Evolutionary conservation across 495 filamentous ascomycete genomes (phyloP).

Genomic region (Lindgomyces ingoldianus): DNA sequence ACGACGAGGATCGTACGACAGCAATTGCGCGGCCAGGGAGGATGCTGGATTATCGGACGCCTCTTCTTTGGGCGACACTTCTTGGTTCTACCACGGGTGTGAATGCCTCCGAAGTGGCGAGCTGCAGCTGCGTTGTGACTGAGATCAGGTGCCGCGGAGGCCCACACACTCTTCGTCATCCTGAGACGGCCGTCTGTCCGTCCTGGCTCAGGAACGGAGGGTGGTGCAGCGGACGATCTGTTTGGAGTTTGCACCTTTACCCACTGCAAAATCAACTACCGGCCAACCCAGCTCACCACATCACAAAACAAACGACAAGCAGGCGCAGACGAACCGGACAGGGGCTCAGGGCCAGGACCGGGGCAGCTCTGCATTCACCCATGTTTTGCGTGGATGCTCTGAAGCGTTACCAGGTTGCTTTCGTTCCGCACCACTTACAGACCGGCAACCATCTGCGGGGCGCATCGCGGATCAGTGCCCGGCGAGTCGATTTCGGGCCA

Average conservation of each 20-base stretch:
- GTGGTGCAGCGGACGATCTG: not conserved
- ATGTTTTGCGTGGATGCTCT: not conserved
- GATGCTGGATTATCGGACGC: not conserved
- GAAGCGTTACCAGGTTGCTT: not conserved
- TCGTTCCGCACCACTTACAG: slow-evolving; percentile 7
- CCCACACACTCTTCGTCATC: not conserved
- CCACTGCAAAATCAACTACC: slow-evolving; percentile 20
- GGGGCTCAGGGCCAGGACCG: not conserved
- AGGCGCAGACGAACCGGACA: slow-evolving; percentile 15
- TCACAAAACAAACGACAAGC: slow-evolving; percentile 19
- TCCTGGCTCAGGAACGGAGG: not conserved
- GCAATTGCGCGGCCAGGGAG: slow-evolving; percentile 13
- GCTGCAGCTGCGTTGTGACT: slow-evolving; percentile 12
- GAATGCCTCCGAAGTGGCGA: slow-evolving; percentile 6
- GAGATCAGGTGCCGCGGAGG: slow-evolving; percentile 4
- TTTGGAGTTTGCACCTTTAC: slow-evolving; percentile 12
- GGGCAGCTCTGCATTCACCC: slow-evolving; percentile 1
- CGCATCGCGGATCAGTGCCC: not conserved
- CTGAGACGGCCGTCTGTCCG: slow-evolving; percentile 20
- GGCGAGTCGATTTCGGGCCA: slow-evolving; percentile 4
- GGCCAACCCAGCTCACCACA: not conserved
- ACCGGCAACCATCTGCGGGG: not conserved
- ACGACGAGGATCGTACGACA: slow-evolving; percentile 20
- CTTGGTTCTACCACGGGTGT: not conserved
- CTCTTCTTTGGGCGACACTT: slow-evolving; percentile 8